Base-by-base conservation (phyloP, 164 flowering plant species). In the Magnolia sinica region DNA sequence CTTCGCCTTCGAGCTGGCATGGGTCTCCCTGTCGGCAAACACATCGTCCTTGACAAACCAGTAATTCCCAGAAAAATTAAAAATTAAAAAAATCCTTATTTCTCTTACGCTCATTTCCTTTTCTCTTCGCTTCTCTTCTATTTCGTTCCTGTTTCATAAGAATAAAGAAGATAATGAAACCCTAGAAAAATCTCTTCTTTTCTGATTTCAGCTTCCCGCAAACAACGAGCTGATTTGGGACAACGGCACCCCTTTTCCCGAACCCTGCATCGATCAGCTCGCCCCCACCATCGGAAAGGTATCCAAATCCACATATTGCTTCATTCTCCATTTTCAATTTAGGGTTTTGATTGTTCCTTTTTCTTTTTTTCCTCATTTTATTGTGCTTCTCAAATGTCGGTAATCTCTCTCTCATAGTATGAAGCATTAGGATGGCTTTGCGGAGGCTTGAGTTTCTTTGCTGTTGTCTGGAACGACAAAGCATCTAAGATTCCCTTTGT, bases 351-450 rank as follows among this genome's bases (percentile, higher is more conserved):
- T 11, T 59, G 22, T 27, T 29, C 67, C 49, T 71, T 73, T 27
- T 27, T 27, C n/a, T 18, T 24, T 66, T 31, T 13, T 19, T 8
- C 23, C 49, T 8, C 49, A 11, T 19, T 14, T 13, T n/a, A 27
- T 27, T 27, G 8, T 73, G 45, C 27, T 27, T 27, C 27, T 27
- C 27, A 27, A 37, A 37, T 37, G 45, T 37, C 6, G 45, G 45
- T 37, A 37, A 22, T 74, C 49, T 6, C n/a, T n/a, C 16, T 14
- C 14, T 71, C 20, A 71, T 76, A 96, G 98, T 94, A 96, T 71
- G 99, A 96, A 82, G 98, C 99, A 23, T 88, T 96, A 88, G 99
- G 86, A 77, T 96, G 99, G 99, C 69, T 90, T 67, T 91, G 94
- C 77, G 99, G 98, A 13, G 99, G 99, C 27, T 89, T 96, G 86